Conservation (phyloP, 768 basidiomycete genomes). For the Boletus tomentosulus region DNA sequence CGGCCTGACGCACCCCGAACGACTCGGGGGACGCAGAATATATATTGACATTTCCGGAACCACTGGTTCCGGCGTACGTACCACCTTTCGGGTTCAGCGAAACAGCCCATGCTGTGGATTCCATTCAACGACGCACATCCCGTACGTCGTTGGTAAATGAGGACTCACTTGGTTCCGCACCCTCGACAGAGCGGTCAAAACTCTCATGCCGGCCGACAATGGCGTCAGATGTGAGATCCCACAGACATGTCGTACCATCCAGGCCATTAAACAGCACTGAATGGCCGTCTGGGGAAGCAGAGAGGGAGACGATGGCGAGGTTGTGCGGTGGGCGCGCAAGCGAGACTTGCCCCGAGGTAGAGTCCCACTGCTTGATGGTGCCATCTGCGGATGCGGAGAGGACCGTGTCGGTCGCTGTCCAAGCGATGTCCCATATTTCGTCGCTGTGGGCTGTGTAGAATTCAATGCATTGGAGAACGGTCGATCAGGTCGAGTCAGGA, state of each 20-base stretch:
- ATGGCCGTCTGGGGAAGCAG: constrained; percentile 61
- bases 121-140: neutral
- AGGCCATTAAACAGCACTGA: constrained; percentile 74
- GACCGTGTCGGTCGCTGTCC: constrained; percentile 62
- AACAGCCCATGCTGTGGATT: constrained; percentile 68
- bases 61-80: constrained; percentile 71
- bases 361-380: constrained; percentile 67
- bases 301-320: constrained; percentile 80
- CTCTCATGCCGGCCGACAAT: constrained; percentile 69
- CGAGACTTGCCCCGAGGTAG: constrained; percentile 59
- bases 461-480: constrained; percentile 2
- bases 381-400: constrained; percentile 80
- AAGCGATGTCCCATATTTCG: constrained; percentile 73
- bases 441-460: constrained; percentile 62
- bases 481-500: constrained; percentile 3
- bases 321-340: constrained; percentile 68
- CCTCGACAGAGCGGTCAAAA: constrained; percentile 53
- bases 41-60: constrained; percentile 65
- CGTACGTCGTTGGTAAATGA: neutral
- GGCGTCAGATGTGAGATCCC: constrained; percentile 63
- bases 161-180: constrained; percentile 64
- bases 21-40: constrained; percentile 64
- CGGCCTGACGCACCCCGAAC: constrained; percentile 61
- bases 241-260: constrained; percentile 76
- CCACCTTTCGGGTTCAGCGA: constrained; percentile 73